Percentiles rank a stretch among this genome's conserved stretches.
These are phyloP conservation scores for Lichina pygmaea DNA, from an alignment of 495 filamentous ascomycete species.

Conservation along the genomic window DNA sequence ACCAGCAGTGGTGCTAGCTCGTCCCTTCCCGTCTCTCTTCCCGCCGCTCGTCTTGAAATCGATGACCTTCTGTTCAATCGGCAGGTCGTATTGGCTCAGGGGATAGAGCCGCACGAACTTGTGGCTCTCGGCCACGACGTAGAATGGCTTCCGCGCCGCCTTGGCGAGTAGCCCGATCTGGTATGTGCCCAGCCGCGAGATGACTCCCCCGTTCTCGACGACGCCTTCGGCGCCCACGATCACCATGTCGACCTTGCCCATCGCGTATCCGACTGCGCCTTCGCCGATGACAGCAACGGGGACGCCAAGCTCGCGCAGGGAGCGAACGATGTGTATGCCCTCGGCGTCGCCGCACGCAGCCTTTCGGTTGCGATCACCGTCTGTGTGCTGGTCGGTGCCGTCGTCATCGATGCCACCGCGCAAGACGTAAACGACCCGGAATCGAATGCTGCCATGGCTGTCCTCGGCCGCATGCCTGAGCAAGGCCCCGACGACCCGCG, in stretches of 20 bases:
- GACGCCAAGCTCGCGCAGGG: constrained; percentile 45
- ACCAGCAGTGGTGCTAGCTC: constrained; percentile 10
- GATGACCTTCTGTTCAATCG: constrained; percentile 47
- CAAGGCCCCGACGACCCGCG: constrained; percentile 54
- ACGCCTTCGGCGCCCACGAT: constrained; percentile 89
- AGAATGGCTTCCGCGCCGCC: constrained; percentile 52
- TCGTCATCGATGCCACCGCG: constrained; percentile 4
- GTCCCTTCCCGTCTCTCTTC: constrained; percentile 19
- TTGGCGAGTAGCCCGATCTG: constrained; percentile 70
- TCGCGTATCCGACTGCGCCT: constrained; percentile 59
- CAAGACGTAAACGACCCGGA: constrained; percentile 65
- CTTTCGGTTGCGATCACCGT: constrained; percentile 7
- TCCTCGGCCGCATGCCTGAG: constrained; percentile 45
- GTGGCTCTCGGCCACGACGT: constrained; percentile 82
- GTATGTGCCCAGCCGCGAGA: constrained; percentile 72
- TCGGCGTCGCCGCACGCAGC: constrained; percentile 20
- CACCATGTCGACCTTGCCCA: constrained; percentile 53
- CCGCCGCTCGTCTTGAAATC: constrained; percentile 25
- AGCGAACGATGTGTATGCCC: constrained; percentile 31
- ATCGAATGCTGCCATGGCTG: constrained; percentile 27
- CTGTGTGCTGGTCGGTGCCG: constrained; percentile 7
- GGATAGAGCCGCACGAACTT: constrained; percentile 76
- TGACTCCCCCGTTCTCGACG: constrained; percentile 78
- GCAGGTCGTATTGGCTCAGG: constrained; percentile 49
- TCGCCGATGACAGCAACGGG: constrained; percentile 65